Conservation (phyloP, 2,329 filamentous ascomycete species). For the Aspergillus chevalieri region DNA sequence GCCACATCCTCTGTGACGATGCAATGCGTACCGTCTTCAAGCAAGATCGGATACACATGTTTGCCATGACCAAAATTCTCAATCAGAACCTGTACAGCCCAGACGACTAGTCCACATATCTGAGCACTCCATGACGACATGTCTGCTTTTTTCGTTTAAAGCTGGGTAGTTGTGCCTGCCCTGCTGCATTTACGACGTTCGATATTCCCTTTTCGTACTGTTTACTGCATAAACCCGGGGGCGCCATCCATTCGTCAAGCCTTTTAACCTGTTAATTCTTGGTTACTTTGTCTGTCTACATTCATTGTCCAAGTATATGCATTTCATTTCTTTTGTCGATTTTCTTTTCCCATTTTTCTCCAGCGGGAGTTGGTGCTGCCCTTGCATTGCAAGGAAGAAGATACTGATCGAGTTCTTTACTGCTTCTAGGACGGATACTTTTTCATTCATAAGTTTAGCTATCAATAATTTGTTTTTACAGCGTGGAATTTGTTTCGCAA, state of each 20-base stretch:
- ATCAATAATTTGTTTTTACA: no score
- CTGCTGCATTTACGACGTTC: constrained; percentile 21
- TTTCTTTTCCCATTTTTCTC: constrained; percentile 4
- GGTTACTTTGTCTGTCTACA: constrained; percentile 5
- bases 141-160: neutral
- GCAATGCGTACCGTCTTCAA: constrained; percentile 90
- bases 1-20: constrained; percentile 89
- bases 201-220: constrained; percentile 10
- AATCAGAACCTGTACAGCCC: constrained; percentile 82
- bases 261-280: constrained; percentile 8
- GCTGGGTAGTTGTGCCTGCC: constrained; percentile 2
- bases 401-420: neutral
- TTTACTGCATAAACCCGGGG: constrained; percentile 29
- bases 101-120: constrained; percentile 54
- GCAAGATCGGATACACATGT: constrained; percentile 89
- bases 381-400: constrained; percentile 4
- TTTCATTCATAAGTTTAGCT: neutral
- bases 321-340: constrained; percentile 9
- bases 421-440: neutral
- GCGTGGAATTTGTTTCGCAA: no score
- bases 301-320: constrained; percentile 11
- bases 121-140: constrained; percentile 11
- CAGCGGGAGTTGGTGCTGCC: constrained; percentile 30
- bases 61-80: constrained; percentile 97
- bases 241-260: constrained; percentile 13